Base-by-base conservation (phyloP, 768 basidiomycete species). In the Termitomyces sp. region DNA sequence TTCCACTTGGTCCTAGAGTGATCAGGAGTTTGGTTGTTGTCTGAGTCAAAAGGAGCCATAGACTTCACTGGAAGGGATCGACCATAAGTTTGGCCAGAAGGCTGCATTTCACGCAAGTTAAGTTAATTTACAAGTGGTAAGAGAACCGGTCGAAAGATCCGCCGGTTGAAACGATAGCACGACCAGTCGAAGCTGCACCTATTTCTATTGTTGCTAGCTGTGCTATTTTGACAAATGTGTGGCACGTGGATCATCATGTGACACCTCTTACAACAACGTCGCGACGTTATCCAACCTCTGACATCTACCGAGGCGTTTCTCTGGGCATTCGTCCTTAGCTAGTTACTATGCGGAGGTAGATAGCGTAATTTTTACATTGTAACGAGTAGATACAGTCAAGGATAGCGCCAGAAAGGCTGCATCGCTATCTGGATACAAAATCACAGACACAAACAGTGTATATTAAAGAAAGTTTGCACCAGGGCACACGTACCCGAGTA, bases 1-100 rank as follows among this genome's bases (percentile, higher is more conserved):
- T 52, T 90, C 87, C 20, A 88, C 84, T 75, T 90, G 89, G 67
- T 90, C 89, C 89, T 91, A 66, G 33, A 60, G 65, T 59, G n/a
- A 33, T 54, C 13, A 61, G 56, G 22, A 30, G 16, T 39, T 44
- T 47, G 11, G 47, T 48, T 30, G 59, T 57, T 54, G 60, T 39
- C 62, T 51, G 54, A 55, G 55, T 42, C 52, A 42, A 39, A 41
- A 12, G 6, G n/a, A 41, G 18, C 3, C 47, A 48, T 55, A 27
- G 58, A 57, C 62, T 56, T 74, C 76, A 87, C 86, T 63, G 84
- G 86, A 55, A 88, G 74, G 50, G 63, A 66, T 66, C 78, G 73
- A 22, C 85, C 86, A 63, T 81, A 87, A 36, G 70, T 77, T 59
- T 75, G 74, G 6, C 65, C 69, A 30, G 50, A 51, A 15, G 59